Evolutionary conservation across 306 rosid species (phyloP), one percentile per base, ranked within the genome.

Genomic region (Pterocarpus santalinus): DNA sequence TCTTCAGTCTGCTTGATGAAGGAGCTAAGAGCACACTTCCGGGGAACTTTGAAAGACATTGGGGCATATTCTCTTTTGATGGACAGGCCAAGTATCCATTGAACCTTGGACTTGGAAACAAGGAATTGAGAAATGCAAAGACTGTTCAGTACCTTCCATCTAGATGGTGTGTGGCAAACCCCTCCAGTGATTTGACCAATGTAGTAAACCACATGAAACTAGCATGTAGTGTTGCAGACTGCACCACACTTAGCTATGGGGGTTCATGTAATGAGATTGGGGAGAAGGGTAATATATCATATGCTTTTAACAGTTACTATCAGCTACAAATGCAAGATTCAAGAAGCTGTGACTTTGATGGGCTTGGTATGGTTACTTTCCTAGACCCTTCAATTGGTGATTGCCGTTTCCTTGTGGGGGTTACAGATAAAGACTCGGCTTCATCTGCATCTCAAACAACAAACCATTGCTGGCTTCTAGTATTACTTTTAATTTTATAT

Each of bases 281-380:
- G 1, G 92, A 79, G 9, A 93, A 90, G 87, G 99, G 97, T 76
- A 95, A 95, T 4, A 81, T 93, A 79, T 95, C 99, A 1, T 95
- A 95, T 75, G 98, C 99, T 46, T 95, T 95, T 76, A 95, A 95
- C 87, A 91, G 98, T 84, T 95, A 90, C 85, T 95, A 95, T 87
- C 99, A 95, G 94, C 86, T 90, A 55, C 93, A 85, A 65, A 88
- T 89, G 97, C 99, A 95, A 80, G 87, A 93, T 11, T 88, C 84
- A 32, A 51, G 64, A 69, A 95, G 98, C 90, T 95, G 99, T 7
- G 85, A 91, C 65, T 95, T 95, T 72, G 98, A 90, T 69, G 98
- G 99, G 38, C 92, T 93, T 73, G 99, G 94, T 47, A 78, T 93
- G 86, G 90, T 95, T 62, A 93, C 99, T 12, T 95, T 86, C 83